Evolutionary conservation across 2,329 filamentous ascomycete species (phyloP).

Genomic region (Aspergillus flavus): DNA sequence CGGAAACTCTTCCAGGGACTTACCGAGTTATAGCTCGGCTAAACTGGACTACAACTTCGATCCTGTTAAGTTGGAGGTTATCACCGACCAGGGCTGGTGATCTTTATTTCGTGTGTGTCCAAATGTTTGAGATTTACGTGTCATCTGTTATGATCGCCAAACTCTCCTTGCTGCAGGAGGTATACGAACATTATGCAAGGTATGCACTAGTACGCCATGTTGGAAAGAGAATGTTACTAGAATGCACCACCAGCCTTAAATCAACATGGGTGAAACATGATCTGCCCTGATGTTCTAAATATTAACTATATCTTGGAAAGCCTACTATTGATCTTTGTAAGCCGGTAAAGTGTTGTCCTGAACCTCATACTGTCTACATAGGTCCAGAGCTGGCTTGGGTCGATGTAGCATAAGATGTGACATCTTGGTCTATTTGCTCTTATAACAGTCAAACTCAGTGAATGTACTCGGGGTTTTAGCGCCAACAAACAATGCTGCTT

Average conservation of each 20-base stretch:
- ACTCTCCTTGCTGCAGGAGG: background rate
- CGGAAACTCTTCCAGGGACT: constrained; percentile 2
- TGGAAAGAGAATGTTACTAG: background rate
- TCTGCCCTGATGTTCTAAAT: background rate
- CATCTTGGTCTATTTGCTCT: too few species aligned
- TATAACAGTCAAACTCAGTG: too few species aligned
- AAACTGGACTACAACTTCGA: background rate
- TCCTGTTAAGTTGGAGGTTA: background rate
- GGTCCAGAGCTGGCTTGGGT: too few species aligned
- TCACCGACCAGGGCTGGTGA: background rate
- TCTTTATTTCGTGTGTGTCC: background rate
- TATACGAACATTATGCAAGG: background rate
- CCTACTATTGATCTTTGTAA: too few species aligned
- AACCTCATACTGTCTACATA: too few species aligned
- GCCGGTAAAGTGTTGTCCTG: too few species aligned
- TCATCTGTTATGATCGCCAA: background rate
- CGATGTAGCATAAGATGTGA: too few species aligned
- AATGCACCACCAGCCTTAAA: background rate
- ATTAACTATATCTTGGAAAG: background rate
- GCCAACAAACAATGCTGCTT: too few species aligned
- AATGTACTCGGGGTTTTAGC: too few species aligned
- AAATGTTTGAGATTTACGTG: background rate
- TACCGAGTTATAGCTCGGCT: constrained; percentile 1
- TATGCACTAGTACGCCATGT: background rate
- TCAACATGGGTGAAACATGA: background rate